These are phyloP conservation scores for Collybia sp. DNA, from an alignment of 768 basidiomycete genomes.

Conservation along the genomic window DNA sequence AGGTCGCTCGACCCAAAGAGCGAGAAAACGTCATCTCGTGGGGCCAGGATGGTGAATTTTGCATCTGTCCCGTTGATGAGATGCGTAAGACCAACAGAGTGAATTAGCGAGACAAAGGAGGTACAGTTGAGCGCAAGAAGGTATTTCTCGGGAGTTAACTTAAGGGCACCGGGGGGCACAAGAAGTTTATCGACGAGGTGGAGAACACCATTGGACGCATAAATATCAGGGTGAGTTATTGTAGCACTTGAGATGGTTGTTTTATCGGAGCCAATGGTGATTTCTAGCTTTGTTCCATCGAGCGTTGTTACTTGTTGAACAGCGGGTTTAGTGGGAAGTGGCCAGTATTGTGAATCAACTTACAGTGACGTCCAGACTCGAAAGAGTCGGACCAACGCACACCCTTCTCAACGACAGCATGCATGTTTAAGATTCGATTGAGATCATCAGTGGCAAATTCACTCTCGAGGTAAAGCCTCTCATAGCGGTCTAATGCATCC, in stretches of 20 bases:
- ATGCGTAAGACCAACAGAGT: constrained; percentile 69
- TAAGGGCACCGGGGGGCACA: constrained; percentile 67
- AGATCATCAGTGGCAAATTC: constrained; percentile 82
- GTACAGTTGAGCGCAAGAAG: constrained; percentile 91
- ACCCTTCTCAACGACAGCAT: constrained; percentile 51
- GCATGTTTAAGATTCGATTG: constrained; percentile 72
- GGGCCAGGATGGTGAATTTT: constrained; percentile 87
- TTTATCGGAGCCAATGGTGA: constrained; percentile 49
- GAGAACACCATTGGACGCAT: constrained; percentile 92
- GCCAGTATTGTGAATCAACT: constrained; percentile 18
- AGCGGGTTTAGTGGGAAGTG: constrained; percentile 5
- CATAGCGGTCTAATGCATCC: constrained; percentile 68
- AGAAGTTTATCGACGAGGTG: constrained; percentile 86
- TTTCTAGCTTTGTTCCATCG: constrained; percentile 60
- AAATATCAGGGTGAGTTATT: constrained; percentile 76
- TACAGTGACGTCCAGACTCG: constrained; percentile 44
- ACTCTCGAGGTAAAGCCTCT: constrained; percentile 86
- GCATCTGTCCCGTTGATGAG: constrained; percentile 67
- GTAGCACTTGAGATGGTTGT: constrained; percentile 53
- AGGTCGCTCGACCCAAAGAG: constrained; percentile 48
- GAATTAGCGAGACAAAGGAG: constrained; percentile 83
- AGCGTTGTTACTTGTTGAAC: constrained; percentile 59
- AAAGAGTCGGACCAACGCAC: constrained; percentile 72
- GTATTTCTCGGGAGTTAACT: constrained; percentile 91
- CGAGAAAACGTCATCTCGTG: constrained; percentile 78